Evolutionary conservation across 208 protist genomes (phyloP), one percentile per base, ranked within the genome.

Genomic region (Leishmania major): DNA sequence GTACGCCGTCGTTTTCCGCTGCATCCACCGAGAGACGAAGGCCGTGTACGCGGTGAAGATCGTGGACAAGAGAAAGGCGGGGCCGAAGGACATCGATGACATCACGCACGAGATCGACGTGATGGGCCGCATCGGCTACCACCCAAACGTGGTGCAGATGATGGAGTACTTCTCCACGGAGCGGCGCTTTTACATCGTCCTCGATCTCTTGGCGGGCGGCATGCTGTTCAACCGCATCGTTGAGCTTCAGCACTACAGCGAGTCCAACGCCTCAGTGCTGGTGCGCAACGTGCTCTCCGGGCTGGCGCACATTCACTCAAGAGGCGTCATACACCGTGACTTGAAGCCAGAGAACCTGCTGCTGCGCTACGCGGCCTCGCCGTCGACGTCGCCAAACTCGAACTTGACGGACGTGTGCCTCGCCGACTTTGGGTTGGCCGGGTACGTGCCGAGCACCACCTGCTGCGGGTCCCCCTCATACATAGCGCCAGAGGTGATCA

Each of bases 291-390:
- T 99, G 15, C 98, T 99, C 83, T 88, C 91, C 67, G 96, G 97
- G 28, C 88, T 99, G 49, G 91, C 98, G 76, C 98, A 98, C 83
- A 96, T 96, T 80, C 99, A 99, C 87, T 97, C 94, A 55, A 98
- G 95, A 60, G 99, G 99, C 49, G 98, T 99, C 75, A 99, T 99
- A 90, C 99, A 99, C 88, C 92, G 99, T 69, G 99, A 99, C 85
- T 92, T 99, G 43, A 99, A 99, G 91, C 99, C 99, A 53, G 98
- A 99, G 82, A 99, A 99, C 81, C 92, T 99, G 55, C 98, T 99
- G 88, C 99, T 99, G 84, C 98, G 99, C 86, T 97, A 99, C 89
- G 80, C 87, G 45, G 88, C 96, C 77, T 86, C 92, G 62, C 80
- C 88, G 53, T 80, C 77, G 2, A 79, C 75, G 59, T 75, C 66